A percentile compares a stretch with the other conserved stretches of the same genome.
phyloP scores from a whole-genome alignment of 2,329 filamentous ascomycete genomes.

The Colletotrichum melonis region DNA sequence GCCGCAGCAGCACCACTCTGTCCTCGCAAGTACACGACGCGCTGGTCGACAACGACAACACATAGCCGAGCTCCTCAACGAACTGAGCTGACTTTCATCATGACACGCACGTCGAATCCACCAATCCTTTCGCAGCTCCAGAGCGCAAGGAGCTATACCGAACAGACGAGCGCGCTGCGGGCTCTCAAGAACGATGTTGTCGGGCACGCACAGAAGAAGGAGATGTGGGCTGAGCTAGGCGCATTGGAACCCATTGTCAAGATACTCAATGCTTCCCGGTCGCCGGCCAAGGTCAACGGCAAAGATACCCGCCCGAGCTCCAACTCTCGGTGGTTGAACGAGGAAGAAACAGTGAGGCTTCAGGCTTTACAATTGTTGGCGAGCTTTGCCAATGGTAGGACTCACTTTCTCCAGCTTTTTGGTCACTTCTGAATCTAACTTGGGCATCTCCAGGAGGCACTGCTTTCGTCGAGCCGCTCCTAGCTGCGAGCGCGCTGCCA shows the following conservation, averaged over 20 bases:
- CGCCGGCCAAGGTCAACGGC: conserved; percentile 49
- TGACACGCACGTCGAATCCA: conserved; percentile 65
- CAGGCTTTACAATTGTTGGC: conserved; percentile 88
- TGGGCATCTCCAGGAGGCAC: conserved; percentile 72
- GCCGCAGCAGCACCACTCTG: conserved; percentile 18
- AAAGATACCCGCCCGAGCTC: conserved; percentile 50
- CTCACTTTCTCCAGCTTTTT: neutral
- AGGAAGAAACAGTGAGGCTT: conserved; percentile 76
- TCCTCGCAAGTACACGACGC: conserved; percentile 26
- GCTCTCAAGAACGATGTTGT: conserved; percentile 89
- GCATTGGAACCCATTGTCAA: conserved; percentile 69
- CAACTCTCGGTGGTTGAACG: conserved; percentile 52
- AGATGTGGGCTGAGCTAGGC: conserved; percentile 78
- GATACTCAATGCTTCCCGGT: conserved; percentile 53
- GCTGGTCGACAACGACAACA: conserved; percentile 22
- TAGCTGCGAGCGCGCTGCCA: conserved; percentile 74
- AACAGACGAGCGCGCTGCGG: conserved; percentile 72
- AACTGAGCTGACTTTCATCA: conserved; percentile 41
- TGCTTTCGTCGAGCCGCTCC: conserved; percentile 79
- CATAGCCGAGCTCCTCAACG: conserved; percentile 13
- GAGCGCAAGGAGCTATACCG: conserved; percentile 60
- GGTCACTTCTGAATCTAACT: neutral
- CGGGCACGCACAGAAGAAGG: conserved; percentile 89
- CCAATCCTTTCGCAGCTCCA: conserved; percentile 68
- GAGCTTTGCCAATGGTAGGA: conserved; percentile 84